phyloP scores from a whole-genome alignment of 116 monocot genomes.

The Trichopus zeylanicus region DNA sequence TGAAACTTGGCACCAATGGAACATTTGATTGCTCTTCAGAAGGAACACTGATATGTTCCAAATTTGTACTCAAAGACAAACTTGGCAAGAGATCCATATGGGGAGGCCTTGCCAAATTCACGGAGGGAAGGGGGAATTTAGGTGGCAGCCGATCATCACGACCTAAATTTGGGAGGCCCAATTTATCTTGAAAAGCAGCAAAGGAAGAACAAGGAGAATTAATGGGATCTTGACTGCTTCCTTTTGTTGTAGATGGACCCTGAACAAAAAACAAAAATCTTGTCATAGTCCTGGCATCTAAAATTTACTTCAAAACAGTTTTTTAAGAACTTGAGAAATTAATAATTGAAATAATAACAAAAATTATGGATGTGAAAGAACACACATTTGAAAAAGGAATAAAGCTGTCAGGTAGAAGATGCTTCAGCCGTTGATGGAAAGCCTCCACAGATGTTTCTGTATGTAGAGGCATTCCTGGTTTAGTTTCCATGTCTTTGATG shows the following conservation, averaged over 20 bases:
- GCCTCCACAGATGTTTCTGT: conserved; percentile 29
- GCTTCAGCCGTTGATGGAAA: conserved; percentile 33
- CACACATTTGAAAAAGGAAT: conserved; percentile 66
- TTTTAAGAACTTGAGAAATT: not conserved
- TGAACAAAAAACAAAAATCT: conserved; percentile 19
- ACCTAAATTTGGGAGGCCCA: conserved; percentile 45
- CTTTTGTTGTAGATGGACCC: conserved; percentile 22
- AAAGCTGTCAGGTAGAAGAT: conserved; percentile 38
- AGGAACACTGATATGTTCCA: conserved; percentile 18
- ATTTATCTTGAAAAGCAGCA: conserved; percentile 53
- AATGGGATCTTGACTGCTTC: conserved; percentile 19
- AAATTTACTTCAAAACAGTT: not conserved
- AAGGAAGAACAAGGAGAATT: conserved; percentile 37
- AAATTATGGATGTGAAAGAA: conserved; percentile 8
- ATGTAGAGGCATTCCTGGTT: conserved; percentile 11
- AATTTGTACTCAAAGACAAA: conserved; percentile 41
- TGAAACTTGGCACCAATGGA: conserved; percentile 50
- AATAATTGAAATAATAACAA: not conserved
- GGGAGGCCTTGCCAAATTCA: conserved; percentile 18
- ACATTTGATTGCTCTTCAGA: conserved; percentile 38
- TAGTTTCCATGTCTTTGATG: conserved; percentile 10
- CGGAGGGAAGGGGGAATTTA: conserved; percentile 30
- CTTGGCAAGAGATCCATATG: conserved; percentile 45
- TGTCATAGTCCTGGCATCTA: not conserved
- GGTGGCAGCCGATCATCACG: conserved; percentile 20